A percentile compares a stretch with the other conserved stretches of the same genome.
Evolutionary conservation across 176 grass and related monocot species (phyloP).

Genomic region (Aegilops speltoides): DNA sequence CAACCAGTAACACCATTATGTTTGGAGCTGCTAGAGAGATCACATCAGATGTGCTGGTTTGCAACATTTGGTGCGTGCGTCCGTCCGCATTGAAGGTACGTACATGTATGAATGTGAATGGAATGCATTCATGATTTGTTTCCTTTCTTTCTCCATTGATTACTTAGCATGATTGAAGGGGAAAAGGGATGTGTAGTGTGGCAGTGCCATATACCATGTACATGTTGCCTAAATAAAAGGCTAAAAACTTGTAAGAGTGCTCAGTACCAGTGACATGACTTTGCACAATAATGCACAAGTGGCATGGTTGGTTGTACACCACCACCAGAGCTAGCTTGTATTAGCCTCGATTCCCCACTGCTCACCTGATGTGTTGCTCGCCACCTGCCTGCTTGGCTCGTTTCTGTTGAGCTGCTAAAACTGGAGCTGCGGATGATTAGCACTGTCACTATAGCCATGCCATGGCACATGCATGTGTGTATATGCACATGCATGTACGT

Average conservation of each 20-base stretch:
- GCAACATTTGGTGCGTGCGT: conserved; percentile 6
- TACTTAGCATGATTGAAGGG: conserved; percentile 23
- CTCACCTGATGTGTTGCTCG: conserved; percentile 41
- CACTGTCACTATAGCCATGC: conserved; percentile 7
- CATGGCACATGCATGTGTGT: not conserved
- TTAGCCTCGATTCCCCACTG: conserved; percentile 4
- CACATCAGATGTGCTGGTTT: conserved; percentile 16
- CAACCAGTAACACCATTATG: not conserved
- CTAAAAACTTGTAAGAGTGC: not conserved
- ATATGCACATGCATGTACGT: not conserved
- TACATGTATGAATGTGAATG: not conserved
- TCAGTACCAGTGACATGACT: conserved; percentile 27
- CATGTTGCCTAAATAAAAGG: conserved; percentile 27
- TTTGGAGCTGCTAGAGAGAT: conserved; percentile 1
- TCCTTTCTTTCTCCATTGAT: conserved; percentile 22
- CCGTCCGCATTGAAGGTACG: conserved; percentile 1
- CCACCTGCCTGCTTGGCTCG: conserved; percentile 1
- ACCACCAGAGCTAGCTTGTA: conserved; percentile 11
- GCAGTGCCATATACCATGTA: conserved; percentile 17
- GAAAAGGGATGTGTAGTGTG: not conserved
- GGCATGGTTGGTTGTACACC: conserved; percentile 31
- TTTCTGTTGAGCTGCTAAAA: conserved; percentile 24
- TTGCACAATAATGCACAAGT: conserved; percentile 32
- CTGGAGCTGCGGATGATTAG: not conserved
- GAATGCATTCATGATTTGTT: not conserved